phyloP scores from a whole-genome alignment of 2,329 filamentous ascomycete genomes.

The Mollisia scopiformis region DNA sequence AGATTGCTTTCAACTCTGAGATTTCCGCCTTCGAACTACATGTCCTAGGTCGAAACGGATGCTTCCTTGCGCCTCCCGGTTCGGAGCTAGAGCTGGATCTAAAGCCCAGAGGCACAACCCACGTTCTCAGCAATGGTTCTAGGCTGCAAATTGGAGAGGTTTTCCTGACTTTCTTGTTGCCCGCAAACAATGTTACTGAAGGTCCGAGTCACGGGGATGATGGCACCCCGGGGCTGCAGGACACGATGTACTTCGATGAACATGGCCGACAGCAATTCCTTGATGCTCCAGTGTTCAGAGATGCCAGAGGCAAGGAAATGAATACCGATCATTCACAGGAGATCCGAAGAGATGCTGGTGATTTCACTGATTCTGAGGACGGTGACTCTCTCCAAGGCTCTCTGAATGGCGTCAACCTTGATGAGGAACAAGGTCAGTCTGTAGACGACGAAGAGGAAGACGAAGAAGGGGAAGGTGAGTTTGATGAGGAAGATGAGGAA shows the following conservation, averaged over 20 bases:
- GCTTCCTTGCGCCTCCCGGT: constrained; percentile 62
- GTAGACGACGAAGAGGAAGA: constrained; percentile 26
- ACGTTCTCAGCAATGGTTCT: constrained; percentile 65
- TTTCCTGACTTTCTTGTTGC: constrained; percentile 69
- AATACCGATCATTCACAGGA: constrained; percentile 73
- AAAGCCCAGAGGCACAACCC: no score
- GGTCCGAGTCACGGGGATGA: neutral
- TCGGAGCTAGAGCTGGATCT: no score
- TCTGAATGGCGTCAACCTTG: constrained; percentile 34
- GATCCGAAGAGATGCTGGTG: constrained; percentile 54
- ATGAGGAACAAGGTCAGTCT: constrained; percentile 19
- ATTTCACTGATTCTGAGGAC: constrained; percentile 20
- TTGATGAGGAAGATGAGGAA: constrained; percentile 23
- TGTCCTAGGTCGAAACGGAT: constrained; percentile 64
- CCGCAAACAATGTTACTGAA: constrained; percentile 50
- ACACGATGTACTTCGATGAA: neutral
- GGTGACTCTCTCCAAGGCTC: constrained; percentile 2
- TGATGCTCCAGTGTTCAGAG: neutral
- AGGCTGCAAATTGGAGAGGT: constrained; percentile 75
- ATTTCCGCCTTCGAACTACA: constrained; percentile 66
- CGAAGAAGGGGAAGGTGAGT: constrained; percentile 34
- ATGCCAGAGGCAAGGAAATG: constrained; percentile 67
- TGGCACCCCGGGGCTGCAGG: neutral
- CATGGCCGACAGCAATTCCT: neutral
- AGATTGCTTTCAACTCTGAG: constrained; percentile 70